Conservation (phyloP, 2,329 filamentous ascomycete genomes). For the Tothia fuscella region DNA sequence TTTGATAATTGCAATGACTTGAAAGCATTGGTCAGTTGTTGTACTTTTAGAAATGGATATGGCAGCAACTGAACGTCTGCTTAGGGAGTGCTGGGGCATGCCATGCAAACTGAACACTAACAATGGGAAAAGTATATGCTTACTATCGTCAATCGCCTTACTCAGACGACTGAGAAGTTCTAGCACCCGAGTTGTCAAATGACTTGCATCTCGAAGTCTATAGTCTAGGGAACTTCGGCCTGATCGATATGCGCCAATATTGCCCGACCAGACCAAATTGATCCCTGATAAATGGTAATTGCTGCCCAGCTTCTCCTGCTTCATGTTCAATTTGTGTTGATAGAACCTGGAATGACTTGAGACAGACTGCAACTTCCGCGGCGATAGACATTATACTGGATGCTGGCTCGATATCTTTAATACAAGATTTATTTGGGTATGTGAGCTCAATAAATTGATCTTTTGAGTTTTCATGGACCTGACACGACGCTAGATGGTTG, state of each 20-base stretch:
- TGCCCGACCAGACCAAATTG: slow-evolving; percentile 20
- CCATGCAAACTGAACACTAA: no score
- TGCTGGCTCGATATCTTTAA: no score
- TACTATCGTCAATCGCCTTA: slow-evolving; percentile 16
- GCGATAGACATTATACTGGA: neutral
- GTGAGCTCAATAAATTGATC: no score
- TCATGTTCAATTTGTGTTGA: neutral
- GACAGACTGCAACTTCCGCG: neutral
- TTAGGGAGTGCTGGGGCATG: neutral
- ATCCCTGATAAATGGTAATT: neutral
- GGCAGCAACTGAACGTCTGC: neutral
- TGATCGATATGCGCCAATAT: slow-evolving; percentile 22
- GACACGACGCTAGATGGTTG: no score
- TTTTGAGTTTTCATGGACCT: no score
- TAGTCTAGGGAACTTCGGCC: slow-evolving; percentile 23
- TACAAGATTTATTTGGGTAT: no score
- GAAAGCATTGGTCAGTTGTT: neutral
- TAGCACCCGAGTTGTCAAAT: slow-evolving; percentile 16
- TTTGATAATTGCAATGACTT: slow-evolving; percentile 13
- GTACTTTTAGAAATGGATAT: slow-evolving; percentile 8
- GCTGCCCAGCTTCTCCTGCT: neutral
- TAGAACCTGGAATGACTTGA: neutral
- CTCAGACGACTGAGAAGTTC: slow-evolving; percentile 16
- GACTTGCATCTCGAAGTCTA: slow-evolving; percentile 21
- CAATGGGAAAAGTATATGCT: no score